phyloP scores from a whole-genome alignment of 495 filamentous ascomycete genomes.

The Saxophila tyrrhenica region DNA sequence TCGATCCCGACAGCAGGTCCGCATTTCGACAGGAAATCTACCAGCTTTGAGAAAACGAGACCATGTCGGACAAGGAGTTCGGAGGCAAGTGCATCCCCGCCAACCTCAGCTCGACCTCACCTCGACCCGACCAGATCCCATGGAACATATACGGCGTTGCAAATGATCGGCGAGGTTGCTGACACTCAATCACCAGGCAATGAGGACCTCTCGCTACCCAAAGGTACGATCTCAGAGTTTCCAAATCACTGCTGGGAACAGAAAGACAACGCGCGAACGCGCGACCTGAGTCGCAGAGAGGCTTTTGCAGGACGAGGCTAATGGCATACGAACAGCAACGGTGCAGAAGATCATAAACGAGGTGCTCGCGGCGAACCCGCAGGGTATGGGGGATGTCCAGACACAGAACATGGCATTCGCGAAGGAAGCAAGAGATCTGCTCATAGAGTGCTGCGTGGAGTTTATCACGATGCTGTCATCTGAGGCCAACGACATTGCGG shows the following conservation, averaged over 20 bases:
- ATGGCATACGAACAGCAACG: slow-evolving; percentile 49
- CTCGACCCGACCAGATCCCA: background rate
- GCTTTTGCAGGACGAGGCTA: too few relatives aligned
- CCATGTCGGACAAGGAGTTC: slow-evolving; percentile 89
- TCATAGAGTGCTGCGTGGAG: slow-evolving; percentile 98
- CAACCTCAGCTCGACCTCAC: background rate
- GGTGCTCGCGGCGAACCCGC: slow-evolving; percentile 45
- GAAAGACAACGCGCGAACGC: too few relatives aligned
- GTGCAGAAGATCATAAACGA: slow-evolving; percentile 97
- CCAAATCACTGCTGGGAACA: too few relatives aligned
- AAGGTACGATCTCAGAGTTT: slow-evolving; percentile 51
- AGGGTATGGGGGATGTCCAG: background rate
- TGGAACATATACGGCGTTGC: background rate
- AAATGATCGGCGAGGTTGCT: background rate
- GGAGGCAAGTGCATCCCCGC: slow-evolving; percentile 29
- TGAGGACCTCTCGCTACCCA: slow-evolving; percentile 90
- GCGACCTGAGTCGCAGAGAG: too few relatives aligned
- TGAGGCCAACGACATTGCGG: slow-evolving; percentile 95
- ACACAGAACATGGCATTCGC: slow-evolving; percentile 53
- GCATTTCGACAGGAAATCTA: too few relatives aligned
- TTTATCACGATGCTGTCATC: slow-evolving; percentile 96
- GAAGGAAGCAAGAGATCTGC: slow-evolving; percentile 84
- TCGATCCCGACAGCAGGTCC: too few relatives aligned
- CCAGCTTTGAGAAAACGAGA: too few relatives aligned
- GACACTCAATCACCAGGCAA: slow-evolving; percentile 41